Evolutionary conservation across 495 filamentous ascomycete species (phyloP), one percentile per base, ranked within the genome.

Genomic region (Cercophora scortea): DNA sequence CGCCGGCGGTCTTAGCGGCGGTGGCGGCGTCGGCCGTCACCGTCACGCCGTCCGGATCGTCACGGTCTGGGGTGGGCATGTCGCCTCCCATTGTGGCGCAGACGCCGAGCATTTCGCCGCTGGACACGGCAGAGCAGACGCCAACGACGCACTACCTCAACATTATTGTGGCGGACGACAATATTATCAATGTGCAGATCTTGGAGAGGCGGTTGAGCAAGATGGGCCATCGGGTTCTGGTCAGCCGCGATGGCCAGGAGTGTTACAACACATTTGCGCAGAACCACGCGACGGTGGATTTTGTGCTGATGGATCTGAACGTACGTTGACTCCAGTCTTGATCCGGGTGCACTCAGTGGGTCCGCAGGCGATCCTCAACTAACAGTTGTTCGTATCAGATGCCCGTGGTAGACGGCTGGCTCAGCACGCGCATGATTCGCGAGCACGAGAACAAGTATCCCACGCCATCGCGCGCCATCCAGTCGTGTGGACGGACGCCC

Each of bases 91-190:
- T 60, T 10, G 25, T 57, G 3, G 50, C 47, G 15, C 42, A 53
- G 7, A 56, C 57, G 16, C 57, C 57, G 8, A 56, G 19, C 25
- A 41, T 50, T 4, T 54, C 59, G 6, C 59, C 51, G 5, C 49
- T 48, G 49, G 52, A 53, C 0, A 38, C 32, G 8, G 47, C 19
- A 8, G 19, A 25, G 6, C 42, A 40, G 16, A 57, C 51, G 3
- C 54, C 57, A 35, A 39, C 45, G 3, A 56, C 62, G n/a, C 53
- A 71, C 9, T 62, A 75, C 12, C 73, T 89, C 47, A 74, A 71
- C 8, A 78, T 91, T 4, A 70, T 92, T 10, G 82, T 93, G 6
- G 89, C 88, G 2, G 89, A 94, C 64, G 89, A 94, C 61, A 88
- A 94, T 58, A 85, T 85, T 0, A 76, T 92, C 53, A 94, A 94